A percentile compares a stretch with the other conserved stretches of the same genome.
These are phyloP conservation scores for Aspergillus sparsus DNA, from an alignment of 495 filamentous ascomycete genomes.

Conservation along the genomic window DNA sequence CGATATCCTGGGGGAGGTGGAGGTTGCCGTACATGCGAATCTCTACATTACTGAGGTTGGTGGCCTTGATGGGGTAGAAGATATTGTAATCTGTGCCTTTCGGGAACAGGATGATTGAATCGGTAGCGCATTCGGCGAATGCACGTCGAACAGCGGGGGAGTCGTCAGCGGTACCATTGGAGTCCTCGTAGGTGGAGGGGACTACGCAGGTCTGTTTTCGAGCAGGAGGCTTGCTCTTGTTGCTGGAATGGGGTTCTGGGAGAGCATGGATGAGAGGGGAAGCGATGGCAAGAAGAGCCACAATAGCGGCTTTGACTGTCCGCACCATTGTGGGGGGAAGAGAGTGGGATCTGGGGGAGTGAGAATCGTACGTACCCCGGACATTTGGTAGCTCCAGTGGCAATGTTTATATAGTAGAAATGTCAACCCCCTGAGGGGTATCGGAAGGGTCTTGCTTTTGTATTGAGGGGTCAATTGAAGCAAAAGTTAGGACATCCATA, in stretches of 20 bases:
- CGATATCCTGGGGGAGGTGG: conserved; percentile 41
- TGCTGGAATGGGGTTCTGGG: not conserved
- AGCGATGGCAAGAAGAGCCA: conserved; percentile 7
- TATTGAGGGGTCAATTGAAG: not conserved
- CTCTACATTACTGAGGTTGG: conserved; percentile 42
- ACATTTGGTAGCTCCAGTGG: no score
- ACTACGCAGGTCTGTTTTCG: conserved; percentile 17
- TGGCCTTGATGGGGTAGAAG: conserved; percentile 38
- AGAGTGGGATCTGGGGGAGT: no score
- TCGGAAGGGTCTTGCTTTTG: not conserved
- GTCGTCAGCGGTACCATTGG: conserved; percentile 39
- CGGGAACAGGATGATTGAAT: conserved; percentile 38
- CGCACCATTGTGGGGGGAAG: not conserved
- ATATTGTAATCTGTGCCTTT: conserved; percentile 43
- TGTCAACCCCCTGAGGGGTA: not conserved
- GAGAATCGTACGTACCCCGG: no score
- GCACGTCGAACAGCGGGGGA: conserved; percentile 32
- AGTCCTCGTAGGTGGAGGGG: conserved; percentile 17
- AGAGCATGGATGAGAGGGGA: not conserved
- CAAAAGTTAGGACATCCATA: not conserved
- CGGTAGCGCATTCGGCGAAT: conserved; percentile 35
- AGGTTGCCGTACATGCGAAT: conserved; percentile 44
- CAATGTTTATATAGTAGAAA: not conserved
- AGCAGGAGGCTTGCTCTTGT: not conserved
- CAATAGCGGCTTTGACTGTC: conserved; percentile 2